Conservation (phyloP, 2,329 filamentous ascomycete species). For the Periconia sp. region DNA sequence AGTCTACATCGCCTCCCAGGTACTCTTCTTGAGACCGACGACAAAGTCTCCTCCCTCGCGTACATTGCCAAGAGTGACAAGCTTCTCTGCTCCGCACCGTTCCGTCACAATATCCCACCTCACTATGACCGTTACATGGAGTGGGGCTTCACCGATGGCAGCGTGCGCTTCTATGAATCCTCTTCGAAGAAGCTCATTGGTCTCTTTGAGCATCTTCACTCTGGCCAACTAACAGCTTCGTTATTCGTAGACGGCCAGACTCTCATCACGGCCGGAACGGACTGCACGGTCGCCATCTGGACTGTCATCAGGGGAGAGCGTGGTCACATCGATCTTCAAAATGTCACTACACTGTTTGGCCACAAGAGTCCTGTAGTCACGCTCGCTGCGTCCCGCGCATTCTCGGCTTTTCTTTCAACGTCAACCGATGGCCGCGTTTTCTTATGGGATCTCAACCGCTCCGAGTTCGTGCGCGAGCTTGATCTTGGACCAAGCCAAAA, state of each 20-base stretch:
- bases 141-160: slow-evolving; percentile 94
- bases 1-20: slow-evolving; percentile 77
- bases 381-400: slow-evolving; percentile 82
- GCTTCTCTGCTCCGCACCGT: slow-evolving; percentile 78
- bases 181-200: slow-evolving; percentile 83
- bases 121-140: slow-evolving; percentile 88
- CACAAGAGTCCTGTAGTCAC: slow-evolving; percentile 82
- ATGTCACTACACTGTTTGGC: slow-evolving; percentile 81
- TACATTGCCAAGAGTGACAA: slow-evolving; percentile 80
- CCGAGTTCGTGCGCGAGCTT: slow-evolving; percentile 80
- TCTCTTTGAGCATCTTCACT: slow-evolving; percentile 90
- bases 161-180: slow-evolving; percentile 84
- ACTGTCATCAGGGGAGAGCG: slow-evolving; percentile 66
- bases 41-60: slow-evolving; percentile 76
- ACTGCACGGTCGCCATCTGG: slow-evolving; percentile 89
- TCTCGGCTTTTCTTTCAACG: slow-evolving; percentile 83
- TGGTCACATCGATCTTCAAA: slow-evolving; percentile 71
- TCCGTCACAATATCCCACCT: slow-evolving; percentile 84
- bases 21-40: slow-evolving; percentile 73
- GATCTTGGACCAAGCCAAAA: slow-evolving; percentile 44
- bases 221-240: slow-evolving; percentile 82
- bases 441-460: slow-evolving; percentile 91
- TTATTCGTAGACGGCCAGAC: slow-evolving; percentile 88
- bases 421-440: slow-evolving; percentile 80
- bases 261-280: slow-evolving; percentile 86